phyloP scores from a whole-genome alignment of 2,329 filamentous ascomycete species.

The Talaromyces sp. region DNA sequence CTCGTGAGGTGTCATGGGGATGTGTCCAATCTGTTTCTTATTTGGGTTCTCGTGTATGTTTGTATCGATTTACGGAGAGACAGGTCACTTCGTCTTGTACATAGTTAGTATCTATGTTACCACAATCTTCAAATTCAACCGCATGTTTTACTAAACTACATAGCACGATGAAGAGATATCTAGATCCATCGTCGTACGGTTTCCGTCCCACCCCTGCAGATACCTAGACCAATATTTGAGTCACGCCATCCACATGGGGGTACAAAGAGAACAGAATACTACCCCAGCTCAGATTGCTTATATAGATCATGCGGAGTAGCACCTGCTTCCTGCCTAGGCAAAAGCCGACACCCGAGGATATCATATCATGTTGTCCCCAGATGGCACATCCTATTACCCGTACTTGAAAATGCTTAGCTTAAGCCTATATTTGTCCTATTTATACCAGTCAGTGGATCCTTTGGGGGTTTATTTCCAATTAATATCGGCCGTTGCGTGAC shows the following conservation, averaged over 20 bases:
- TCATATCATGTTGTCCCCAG: background rate
- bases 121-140: background rate
- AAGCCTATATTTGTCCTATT: background rate
- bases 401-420: background rate
- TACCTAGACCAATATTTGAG: background rate
- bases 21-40: background rate
- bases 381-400: background rate
- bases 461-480: background rate
- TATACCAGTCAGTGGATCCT: background rate
- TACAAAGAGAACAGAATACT: background rate
- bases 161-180: background rate
- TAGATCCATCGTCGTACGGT: background rate
- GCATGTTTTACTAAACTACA: background rate
- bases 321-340: background rate
- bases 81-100: slow-evolving; percentile 15
- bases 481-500: background rate
- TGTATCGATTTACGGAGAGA: slow-evolving; percentile 10
- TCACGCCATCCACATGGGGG: background rate
- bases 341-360: slow-evolving; percentile 2
- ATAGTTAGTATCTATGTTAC: slow-evolving; percentile 9
- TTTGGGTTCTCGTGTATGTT: slow-evolving; percentile 8
- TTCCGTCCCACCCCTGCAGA: background rate
- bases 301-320: background rate
- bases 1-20: background rate
- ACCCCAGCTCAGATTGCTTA: background rate